Conservation (phyloP, 2,329 filamentous ascomycete genomes). For the Pleoardoris graminearum region DNA sequence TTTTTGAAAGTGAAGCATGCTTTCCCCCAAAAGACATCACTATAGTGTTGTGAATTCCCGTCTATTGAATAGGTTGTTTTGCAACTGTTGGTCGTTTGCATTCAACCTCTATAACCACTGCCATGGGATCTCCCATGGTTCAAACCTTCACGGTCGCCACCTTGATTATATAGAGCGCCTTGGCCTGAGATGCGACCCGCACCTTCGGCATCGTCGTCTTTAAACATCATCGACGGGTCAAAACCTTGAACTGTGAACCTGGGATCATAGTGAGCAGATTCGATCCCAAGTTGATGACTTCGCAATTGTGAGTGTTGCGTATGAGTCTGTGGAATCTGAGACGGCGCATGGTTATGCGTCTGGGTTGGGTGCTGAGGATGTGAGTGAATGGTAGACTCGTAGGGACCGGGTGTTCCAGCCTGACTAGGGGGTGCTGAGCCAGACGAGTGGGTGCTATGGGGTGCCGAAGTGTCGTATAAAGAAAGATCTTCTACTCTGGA, state of each 20-base stretch:
- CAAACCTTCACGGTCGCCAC: conserved; percentile 14
- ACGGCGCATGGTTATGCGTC: conserved; percentile 27
- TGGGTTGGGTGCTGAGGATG: conserved; percentile 19
- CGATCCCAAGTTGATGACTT: conserved; percentile 37
- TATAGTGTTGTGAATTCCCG: no score
- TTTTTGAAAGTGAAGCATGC: no score
- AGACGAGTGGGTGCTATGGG: conserved; percentile 38
- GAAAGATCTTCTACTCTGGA: conserved; percentile 42
- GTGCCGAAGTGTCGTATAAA: conserved; percentile 35
- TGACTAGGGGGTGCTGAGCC: conserved; percentile 37
- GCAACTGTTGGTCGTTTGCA: no score
- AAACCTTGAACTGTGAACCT: conserved; percentile 38
- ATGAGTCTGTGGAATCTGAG: conserved; percentile 33
- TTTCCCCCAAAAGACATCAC: no score
- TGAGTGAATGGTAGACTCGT: conserved; percentile 30
- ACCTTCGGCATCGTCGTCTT: conserved; percentile 24
- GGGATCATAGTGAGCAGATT: conserved; percentile 37
- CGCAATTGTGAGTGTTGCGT: conserved; percentile 35
- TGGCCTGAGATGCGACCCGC: conserved; percentile 18
- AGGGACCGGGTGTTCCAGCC: conserved; percentile 40
- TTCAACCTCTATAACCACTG: conserved; percentile 24
- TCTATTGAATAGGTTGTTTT: no score
- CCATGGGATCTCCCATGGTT: conserved; percentile 17
- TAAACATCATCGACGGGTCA: conserved; percentile 42
- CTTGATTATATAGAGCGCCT: conserved; percentile 16